phyloP scores from a whole-genome alignment of 345 rosid genomes.

The Cochlearia excelsa region DNA sequence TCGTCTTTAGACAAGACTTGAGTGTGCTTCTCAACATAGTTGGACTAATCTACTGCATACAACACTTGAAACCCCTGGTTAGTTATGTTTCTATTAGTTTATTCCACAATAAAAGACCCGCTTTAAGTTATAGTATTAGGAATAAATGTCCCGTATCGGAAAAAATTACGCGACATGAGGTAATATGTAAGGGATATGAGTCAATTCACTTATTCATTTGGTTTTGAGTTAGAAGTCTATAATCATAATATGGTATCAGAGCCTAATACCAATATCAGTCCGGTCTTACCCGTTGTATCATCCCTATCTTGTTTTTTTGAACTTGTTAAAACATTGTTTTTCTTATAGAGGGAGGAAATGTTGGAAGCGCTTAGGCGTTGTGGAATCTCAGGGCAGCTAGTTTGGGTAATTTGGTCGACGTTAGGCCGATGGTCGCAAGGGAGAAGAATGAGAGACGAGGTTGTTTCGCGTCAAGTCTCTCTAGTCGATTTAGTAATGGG shows the following conservation, averaged over 20 bases:
- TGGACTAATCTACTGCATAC: slow-evolving; percentile 34
- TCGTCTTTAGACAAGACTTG: slow-evolving; percentile 33
- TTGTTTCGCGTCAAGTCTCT: slow-evolving; percentile 44
- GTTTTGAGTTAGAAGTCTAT: too few relatives aligned
- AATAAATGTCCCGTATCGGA: too few relatives aligned
- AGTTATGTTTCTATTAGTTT: slow-evolving; percentile 1
- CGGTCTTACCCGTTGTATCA: not conserved
- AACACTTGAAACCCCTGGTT: slow-evolving; percentile 23
- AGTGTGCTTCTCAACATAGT: slow-evolving; percentile 30
- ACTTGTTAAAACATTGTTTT: not conserved
- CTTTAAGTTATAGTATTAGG: not conserved
- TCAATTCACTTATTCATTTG: too few relatives aligned
- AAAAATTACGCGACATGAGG: too few relatives aligned
- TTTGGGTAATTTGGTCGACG: slow-evolving; percentile 69
- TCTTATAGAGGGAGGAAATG: slow-evolving; percentile 39
- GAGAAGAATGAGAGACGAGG: slow-evolving; percentile 67
- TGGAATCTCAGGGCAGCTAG: slow-evolving; percentile 49
- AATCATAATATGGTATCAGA: too few relatives aligned
- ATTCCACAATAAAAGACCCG: not conserved
- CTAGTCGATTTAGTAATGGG: slow-evolving; percentile 44
- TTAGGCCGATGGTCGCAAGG: slow-evolving; percentile 65
- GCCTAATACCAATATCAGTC: not conserved
- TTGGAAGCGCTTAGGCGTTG: slow-evolving; percentile 41
- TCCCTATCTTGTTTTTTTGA: not conserved
- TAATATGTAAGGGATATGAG: too few relatives aligned